Percentiles rank a stretch among this genome's conserved stretches.
Evolutionary conservation across 2,329 filamentous ascomycete genomes (phyloP).

Genomic region (Aureobasidium sp.): DNA sequence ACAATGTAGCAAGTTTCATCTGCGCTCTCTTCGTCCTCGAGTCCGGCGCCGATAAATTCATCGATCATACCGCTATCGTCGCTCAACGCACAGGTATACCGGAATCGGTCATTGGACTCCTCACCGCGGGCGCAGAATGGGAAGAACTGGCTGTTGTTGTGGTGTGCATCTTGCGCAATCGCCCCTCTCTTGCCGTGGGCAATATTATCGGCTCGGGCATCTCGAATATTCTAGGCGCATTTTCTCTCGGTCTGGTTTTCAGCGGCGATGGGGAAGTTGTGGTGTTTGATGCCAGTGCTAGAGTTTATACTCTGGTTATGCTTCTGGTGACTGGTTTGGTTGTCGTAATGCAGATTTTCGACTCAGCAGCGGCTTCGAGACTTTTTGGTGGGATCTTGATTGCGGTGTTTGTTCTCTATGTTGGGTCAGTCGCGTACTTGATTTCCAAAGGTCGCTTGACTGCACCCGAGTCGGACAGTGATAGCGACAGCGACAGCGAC

Average conservation of each 20-base stretch:
- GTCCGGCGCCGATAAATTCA: constrained; percentile 44
- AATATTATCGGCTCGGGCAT: constrained; percentile 47
- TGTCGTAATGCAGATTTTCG: constrained; percentile 1
- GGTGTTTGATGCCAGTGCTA: constrained; percentile 40
- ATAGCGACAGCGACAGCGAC: constrained; percentile 19
- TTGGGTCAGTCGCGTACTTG: constrained; percentile 35
- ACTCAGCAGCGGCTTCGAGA: constrained; percentile 12
- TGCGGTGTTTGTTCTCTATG: constrained; percentile 35
- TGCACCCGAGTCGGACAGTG: constrained; percentile 37
- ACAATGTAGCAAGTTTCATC: constrained; percentile 36
- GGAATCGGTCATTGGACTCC: constrained; percentile 40
- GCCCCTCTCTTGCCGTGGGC: constrained; percentile 42
- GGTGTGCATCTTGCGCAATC: constrained; percentile 37
- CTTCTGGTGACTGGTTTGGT: constrained; percentile 36
- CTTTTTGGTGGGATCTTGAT: constrained; percentile 33
- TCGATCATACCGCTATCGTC: constrained; percentile 42
- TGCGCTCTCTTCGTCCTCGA: constrained; percentile 42
- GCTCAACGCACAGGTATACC: constrained; percentile 38
- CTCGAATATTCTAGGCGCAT: constrained; percentile 46
- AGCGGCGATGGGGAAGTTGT: constrained; percentile 17
- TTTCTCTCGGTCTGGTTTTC: constrained; percentile 44
- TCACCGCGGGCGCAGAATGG: constrained; percentile 48
- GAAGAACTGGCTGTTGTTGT: constrained; percentile 47
- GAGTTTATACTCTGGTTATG: constrained; percentile 37
- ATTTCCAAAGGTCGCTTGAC: constrained; percentile 36